A percentile compares a stretch with the other conserved stretches of the same genome.
Conservation (phyloP, 2,329 filamentous ascomycete genomes). For the Paraphaeosphaeria minitans region DNA sequence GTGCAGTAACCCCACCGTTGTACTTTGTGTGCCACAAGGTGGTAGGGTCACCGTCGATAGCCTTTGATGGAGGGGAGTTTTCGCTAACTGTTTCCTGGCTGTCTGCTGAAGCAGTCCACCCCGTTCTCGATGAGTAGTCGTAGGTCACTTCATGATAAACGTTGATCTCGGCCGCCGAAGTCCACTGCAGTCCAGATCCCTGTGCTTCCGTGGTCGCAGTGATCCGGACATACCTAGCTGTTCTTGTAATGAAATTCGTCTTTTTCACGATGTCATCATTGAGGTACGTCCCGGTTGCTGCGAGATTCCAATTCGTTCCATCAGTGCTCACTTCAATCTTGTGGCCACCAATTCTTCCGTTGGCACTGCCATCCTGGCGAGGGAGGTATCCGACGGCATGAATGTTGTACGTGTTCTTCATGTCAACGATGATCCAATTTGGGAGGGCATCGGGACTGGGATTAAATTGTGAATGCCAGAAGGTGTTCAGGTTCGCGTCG, state of each 20-base stretch:
- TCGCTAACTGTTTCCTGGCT: slow-evolving; percentile 15
- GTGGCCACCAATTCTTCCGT: slow-evolving; percentile 47
- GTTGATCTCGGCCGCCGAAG: slow-evolving; percentile 33
- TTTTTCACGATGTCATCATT: slow-evolving; percentile 32
- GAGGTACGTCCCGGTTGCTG: slow-evolving; percentile 35
- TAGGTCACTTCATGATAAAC: slow-evolving; percentile 26
- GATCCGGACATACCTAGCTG: slow-evolving; percentile 30
- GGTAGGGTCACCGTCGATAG: slow-evolving; percentile 17
- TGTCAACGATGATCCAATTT: slow-evolving; percentile 41
- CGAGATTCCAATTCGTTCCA: slow-evolving; percentile 31
- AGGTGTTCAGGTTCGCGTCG: slow-evolving; percentile 36
- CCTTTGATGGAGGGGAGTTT: slow-evolving; percentile 10
- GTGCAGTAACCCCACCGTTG: slow-evolving; percentile 5
- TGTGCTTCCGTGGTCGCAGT: slow-evolving; percentile 34
- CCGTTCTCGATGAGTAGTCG: slow-evolving; percentile 13
- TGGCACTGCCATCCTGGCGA: slow-evolving; percentile 38
- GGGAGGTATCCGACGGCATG: slow-evolving; percentile 41
- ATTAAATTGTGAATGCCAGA: slow-evolving; percentile 44
- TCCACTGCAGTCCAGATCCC: slow-evolving; percentile 22
- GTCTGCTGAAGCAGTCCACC: slow-evolving; percentile 23
- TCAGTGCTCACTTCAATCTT: slow-evolving; percentile 39
- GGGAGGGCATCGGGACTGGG: slow-evolving; percentile 30
- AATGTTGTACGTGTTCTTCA: slow-evolving; percentile 35
- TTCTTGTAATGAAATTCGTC: slow-evolving; percentile 27
- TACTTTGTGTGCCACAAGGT: slow-evolving; percentile 24